phyloP scores from a whole-genome alignment of 208 protist species.

The Trypanosomatidae sp. region DNA sequence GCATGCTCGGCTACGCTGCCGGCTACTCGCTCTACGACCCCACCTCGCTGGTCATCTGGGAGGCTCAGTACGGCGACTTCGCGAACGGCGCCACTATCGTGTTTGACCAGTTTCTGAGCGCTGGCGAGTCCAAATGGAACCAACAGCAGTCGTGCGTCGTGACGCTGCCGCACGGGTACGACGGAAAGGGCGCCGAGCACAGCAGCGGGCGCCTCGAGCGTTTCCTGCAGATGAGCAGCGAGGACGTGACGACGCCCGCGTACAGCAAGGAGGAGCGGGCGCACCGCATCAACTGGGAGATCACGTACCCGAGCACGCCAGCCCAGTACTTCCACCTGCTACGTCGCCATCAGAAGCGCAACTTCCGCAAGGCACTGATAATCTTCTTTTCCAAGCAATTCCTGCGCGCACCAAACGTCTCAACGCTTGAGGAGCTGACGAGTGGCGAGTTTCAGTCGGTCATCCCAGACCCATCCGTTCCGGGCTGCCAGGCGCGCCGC shows the following conservation, averaged over 20 bases:
- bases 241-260: slow-evolving; percentile 81
- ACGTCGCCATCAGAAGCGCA: slow-evolving; percentile 95
- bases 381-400: slow-evolving; percentile 94
- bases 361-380: slow-evolving; percentile 99
- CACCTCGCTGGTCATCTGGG: slow-evolving; percentile 97
- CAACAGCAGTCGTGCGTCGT: slow-evolving; percentile 95
- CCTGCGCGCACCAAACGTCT: slow-evolving; percentile 88
- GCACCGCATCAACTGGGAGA: slow-evolving; percentile 89
- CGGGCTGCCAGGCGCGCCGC: slow-evolving; percentile 67
- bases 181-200: slow-evolving; percentile 98
- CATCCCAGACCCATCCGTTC: slow-evolving; percentile 72
- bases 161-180: slow-evolving; percentile 98
- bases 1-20: slow-evolving; percentile 97
- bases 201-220: slow-evolving; percentile 97
- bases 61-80: slow-evolving; percentile 99
- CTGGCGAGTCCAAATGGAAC: slow-evolving; percentile 98
- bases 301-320: slow-evolving; percentile 95
- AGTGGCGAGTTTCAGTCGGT: slow-evolving; percentile 73
- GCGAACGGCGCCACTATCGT: slow-evolving; percentile 98
- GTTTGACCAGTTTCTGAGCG: slow-evolving; percentile 97
- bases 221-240: slow-evolving; percentile 96
- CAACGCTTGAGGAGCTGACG: slow-evolving; percentile 56
- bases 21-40: slow-evolving; percentile 95
- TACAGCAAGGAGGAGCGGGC: slow-evolving; percentile 65
- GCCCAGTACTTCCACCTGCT: slow-evolving; percentile 99